Base-by-base conservation (phyloP, 1,284 basidiomycete genomes). In the Flammula alnicola region DNA sequence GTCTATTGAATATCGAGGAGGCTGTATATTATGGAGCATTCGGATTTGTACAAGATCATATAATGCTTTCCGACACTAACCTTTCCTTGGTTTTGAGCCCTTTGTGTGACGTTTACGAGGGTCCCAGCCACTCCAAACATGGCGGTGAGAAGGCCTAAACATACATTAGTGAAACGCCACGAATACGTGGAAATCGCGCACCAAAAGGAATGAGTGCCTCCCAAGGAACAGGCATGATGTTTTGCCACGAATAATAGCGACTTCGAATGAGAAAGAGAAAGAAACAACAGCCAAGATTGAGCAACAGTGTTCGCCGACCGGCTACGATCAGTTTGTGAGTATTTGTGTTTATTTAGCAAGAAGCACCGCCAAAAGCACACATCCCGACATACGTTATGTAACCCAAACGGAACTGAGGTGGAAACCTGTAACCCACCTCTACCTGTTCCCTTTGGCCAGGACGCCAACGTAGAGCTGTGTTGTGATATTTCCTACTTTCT, bases 151-250 rank as follows among this genome's bases (percentile, higher is more conserved):
- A 95, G 83, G 69, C 84, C 94, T 95, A 54, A 26, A n/a, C 30
- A 43, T 36, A 37, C 27, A 48, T 44, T 46, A 49, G 29, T 48
- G 41, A 52, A 17, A 31, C 41, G 37, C 31, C 19, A 3, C n/a
- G 31, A 31, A 40, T 37, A 14, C 4, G 16, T 22, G 25, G 30
- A 56, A 37, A 85, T 81, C 14, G 27, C 54, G 17, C 67, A 93
- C 94, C 93, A 65, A 94, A 93, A 37, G 94, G 94, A 76, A 97
- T 91, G 60, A 95, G 79, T 39, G 94, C 93, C 78, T 96, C 93
- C 88, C 91, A 96, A 58, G 93, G 93, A 63, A 95, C 85, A 50
- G 94, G 93, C 93, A 95, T 95, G 43, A 44, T 70, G 51, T 3
- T 30, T 20, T 22, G 33, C 27, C 8, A 14, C 37, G n/a, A 29